Percentiles rank a stretch among this genome's conserved stretches.
Conservation (phyloP, 2,329 filamentous ascomycete genomes). For the Pyrenophora tritici-repentis region DNA sequence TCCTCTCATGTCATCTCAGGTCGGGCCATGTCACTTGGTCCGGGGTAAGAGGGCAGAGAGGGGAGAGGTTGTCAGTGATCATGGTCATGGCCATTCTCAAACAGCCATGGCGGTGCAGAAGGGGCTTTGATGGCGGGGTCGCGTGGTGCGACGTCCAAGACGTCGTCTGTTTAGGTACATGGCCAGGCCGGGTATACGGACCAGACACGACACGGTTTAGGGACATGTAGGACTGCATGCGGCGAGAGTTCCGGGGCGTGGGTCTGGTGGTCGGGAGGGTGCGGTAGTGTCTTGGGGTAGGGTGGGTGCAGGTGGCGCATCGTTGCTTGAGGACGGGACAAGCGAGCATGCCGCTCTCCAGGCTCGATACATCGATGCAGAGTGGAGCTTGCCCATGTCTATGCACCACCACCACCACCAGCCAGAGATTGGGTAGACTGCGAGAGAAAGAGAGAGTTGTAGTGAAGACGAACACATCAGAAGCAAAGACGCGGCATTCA, state of each 20-base stretch:
- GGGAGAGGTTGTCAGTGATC: no score
- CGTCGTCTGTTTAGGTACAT: conserved; percentile 3
- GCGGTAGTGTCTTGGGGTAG: conserved; percentile 7
- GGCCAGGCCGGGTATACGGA: background rate
- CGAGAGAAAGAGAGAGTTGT: no score
- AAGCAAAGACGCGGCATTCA: no score
- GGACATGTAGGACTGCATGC: background rate
- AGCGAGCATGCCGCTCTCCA: conserved; percentile 15
- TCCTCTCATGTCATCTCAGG: background rate
- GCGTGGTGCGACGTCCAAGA: conserved; percentile 8
- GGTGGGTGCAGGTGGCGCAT: conserved; percentile 10
- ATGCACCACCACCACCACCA: background rate
- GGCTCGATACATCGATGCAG: conserved; percentile 6
- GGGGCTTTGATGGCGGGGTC: conserved; percentile 9
- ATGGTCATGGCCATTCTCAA: no score
- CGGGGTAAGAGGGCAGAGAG: no score
- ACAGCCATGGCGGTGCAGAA: background rate
- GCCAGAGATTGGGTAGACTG: background rate
- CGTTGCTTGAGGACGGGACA: conserved; percentile 6
- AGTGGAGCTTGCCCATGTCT: conserved; percentile 10
- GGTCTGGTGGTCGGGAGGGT: conserved; percentile 5
- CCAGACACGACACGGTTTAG: background rate
- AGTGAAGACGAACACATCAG: no score
- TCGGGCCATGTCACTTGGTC: no score
- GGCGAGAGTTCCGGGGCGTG: background rate